These are phyloP conservation scores for Novymonas esmeraldas DNA, from an alignment of 208 protist genomes.

Conservation along the genomic window DNA sequence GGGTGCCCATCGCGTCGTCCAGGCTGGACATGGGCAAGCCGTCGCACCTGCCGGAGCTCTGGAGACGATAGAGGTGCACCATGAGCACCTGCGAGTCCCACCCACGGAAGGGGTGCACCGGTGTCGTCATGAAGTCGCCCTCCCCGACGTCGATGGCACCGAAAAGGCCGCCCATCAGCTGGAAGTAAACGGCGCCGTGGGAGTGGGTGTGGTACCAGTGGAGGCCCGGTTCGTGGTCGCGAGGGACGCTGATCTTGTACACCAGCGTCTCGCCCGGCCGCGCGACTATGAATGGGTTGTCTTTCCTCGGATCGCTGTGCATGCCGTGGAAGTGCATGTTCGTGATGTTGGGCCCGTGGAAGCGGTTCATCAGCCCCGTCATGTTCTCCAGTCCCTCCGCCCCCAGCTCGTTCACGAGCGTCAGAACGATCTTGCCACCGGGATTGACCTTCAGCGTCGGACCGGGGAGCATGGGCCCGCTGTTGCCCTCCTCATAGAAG, in stretches of 20 bases:
- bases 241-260: slow-evolving; percentile 75
- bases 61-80: slow-evolving; percentile 79
- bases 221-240: slow-evolving; percentile 74
- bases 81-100: slow-evolving; percentile 54
- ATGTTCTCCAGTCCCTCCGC: slow-evolving; percentile 22
- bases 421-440: slow-evolving; percentile 70
- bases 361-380: slow-evolving; percentile 47
- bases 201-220: slow-evolving; percentile 90
- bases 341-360: slow-evolving; percentile 76
- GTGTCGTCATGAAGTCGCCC: slow-evolving; percentile 39
- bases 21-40: slow-evolving; percentile 51
- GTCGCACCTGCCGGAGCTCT: slow-evolving; percentile 52
- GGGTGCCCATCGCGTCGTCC: slow-evolving; percentile 51
- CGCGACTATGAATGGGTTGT: slow-evolving; percentile 69
- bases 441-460: slow-evolving; percentile 65
- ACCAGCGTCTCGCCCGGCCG: slow-evolving; percentile 40
- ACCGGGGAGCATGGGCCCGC: slow-evolving; percentile 58
- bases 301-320: slow-evolving; percentile 70
- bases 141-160: slow-evolving; percentile 77
- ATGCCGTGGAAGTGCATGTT: slow-evolving; percentile 88
- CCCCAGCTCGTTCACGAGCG: slow-evolving; percentile 63
- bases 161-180: slow-evolving; percentile 86
- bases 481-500: slow-evolving; percentile 50
- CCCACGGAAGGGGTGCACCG: slow-evolving; percentile 42
- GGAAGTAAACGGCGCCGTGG: slow-evolving; percentile 71